These are phyloP conservation scores for Vitis hybrid DNA, from an alignment of 177 flowering plant genomes.

Conservation along the genomic window DNA sequence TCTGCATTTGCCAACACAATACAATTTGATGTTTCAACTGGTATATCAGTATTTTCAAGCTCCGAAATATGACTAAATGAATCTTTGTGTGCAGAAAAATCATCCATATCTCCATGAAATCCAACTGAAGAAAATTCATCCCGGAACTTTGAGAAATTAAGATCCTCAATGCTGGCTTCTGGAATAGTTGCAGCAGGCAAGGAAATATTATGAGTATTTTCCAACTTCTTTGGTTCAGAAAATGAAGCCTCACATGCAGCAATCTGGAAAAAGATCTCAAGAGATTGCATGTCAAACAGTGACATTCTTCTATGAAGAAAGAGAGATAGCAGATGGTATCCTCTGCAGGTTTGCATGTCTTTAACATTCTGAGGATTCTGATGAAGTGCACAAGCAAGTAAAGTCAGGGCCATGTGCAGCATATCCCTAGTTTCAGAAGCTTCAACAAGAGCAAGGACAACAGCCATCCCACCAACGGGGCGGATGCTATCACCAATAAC, in stretches of 20 bases:
- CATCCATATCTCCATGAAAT: constrained; percentile 91
- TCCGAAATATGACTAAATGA: constrained; percentile 91
- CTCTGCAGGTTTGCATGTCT: constrained; percentile 92
- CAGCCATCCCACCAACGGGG: constrained; percentile 88
- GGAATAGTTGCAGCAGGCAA: constrained; percentile 48
- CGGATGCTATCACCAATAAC: constrained; percentile 88
- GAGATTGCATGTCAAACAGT: constrained; percentile 89
- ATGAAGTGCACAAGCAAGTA: constrained; percentile 89
- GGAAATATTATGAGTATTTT: constrained; percentile 25
- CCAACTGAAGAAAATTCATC: constrained; percentile 88
- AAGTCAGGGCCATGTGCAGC: constrained; percentile 95
- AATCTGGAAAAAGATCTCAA: constrained; percentile 96
- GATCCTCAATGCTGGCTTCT: constrained; percentile 68
- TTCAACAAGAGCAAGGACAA: constrained; percentile 87
- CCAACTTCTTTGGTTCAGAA: constrained; percentile 77
- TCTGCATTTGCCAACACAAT: constrained; percentile 94
- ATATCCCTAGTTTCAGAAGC: constrained; percentile 94
- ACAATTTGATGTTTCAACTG: constrained; percentile 86
- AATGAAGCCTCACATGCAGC: constrained; percentile 99
- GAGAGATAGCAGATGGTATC: constrained; percentile 92
- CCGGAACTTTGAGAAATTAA: constrained; percentile 62
- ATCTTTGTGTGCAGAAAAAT: constrained; percentile 82
- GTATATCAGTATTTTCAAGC: constrained; percentile 73
- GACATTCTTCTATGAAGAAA: constrained; percentile 88
- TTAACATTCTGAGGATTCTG: constrained; percentile 90